Base-by-base conservation (phyloP, 306 rosid species). In the Pachyrhizus erosus region DNA sequence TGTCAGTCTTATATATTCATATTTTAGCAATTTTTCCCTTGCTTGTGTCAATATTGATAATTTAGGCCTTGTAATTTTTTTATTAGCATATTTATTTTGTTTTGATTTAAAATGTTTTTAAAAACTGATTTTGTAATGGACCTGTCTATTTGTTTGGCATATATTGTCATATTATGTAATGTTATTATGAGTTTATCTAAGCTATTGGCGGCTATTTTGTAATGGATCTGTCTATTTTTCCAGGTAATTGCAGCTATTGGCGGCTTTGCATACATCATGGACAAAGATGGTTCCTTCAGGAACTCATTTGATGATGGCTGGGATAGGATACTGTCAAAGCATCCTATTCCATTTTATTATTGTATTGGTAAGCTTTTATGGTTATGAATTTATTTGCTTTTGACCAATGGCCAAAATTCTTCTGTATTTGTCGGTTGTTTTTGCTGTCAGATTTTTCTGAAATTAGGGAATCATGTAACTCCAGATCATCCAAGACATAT, bases 271-370 rank as follows among this genome's bases (percentile, higher is more conserved):
- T 96, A 88, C 89, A 66, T 96, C 31, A 91, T 94, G 98, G 99
- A 96, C 91, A 96, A 89, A 88, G 98, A 96, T 85, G 99, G 98
- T 34, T 58, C 84, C 61, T 96, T 93, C 91, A 92, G 98, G 88
- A 94, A 93, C 86, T 93, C 99, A 21, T 96, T 96, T 79, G 91
- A 89, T 79, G 99, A 92, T 83, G 92, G 98, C 71, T 96, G 99
- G 99, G 98, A 96, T 90, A 90, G 89, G 75, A 89, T 96, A 88
- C 88, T 96, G 75, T 96, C 99, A 80, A 96, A 85, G 80, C 99
- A 92, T 86, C 99, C 99, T 20, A 87, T 96, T 83, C 99, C 99
- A 82, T 96, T 96, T 84, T 96, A 96, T 84, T 96, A 93, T 78
- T 90, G 97, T 80, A 91, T 96, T 64, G 99, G 98, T 96, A 91